Percentiles rank a stretch among this genome's conserved stretches.
Evolutionary conservation across 106 monocot genomes (phyloP).

Genomic region (Posidonia australis): DNA sequence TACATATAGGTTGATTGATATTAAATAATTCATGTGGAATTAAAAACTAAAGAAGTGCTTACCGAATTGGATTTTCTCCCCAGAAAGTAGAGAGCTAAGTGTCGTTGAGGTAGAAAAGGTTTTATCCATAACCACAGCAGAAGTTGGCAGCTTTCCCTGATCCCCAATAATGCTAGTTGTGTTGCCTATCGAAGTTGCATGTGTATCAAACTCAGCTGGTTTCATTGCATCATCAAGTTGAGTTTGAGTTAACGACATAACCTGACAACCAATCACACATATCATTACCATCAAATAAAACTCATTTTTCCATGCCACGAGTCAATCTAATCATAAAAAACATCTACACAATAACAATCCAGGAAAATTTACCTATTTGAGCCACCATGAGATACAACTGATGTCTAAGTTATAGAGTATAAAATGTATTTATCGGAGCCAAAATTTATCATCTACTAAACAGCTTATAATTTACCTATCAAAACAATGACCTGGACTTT

Average conservation of each 20-base stretch:
- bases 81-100: constrained; percentile 63
- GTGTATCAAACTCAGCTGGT: constrained; percentile 38
- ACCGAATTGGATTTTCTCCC: constrained; percentile 98
- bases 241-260: constrained; percentile 60
- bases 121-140: constrained; percentile 30
- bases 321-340: no score
- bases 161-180: constrained; percentile 23
- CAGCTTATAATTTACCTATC: no score
- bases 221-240: constrained; percentile 81
- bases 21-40: neutral
- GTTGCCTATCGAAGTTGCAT: constrained; percentile 18
- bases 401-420: no score
- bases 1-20: neutral
- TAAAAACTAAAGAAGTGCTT: constrained; percentile 5
- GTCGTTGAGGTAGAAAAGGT: constrained; percentile 30
- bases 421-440: no score
- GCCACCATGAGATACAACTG: no score
- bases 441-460: no score
- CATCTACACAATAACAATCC: no score
- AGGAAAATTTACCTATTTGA: no score
- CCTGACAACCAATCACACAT: constrained; percentile 24
- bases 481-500: no score
- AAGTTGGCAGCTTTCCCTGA: constrained; percentile 17
- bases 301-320: neutral
- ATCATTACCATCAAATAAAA: neutral